Evolutionary conservation across 2,329 filamentous ascomycete genomes (phyloP).

Genomic region (Hymenoscyphus fructigenus): DNA sequence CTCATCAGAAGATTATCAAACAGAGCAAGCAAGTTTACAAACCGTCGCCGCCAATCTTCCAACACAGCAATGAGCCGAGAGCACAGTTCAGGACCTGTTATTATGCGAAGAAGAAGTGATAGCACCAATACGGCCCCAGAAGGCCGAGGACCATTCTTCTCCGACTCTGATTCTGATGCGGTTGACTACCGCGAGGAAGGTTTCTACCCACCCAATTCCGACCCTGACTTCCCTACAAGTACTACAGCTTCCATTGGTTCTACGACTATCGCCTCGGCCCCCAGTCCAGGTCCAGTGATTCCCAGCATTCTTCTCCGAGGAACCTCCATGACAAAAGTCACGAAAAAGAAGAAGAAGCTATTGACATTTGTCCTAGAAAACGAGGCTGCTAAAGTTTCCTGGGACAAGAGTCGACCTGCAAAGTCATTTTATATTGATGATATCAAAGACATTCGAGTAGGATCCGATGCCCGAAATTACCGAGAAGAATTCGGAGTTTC

Average conservation of each 20-base stretch:
- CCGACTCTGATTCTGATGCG: constrained; percentile 59
- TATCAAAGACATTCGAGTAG: constrained; percentile 84
- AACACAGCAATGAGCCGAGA: constrained; percentile 76
- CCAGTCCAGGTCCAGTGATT: constrained; percentile 66
- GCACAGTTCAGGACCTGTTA: constrained; percentile 83
- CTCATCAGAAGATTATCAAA: constrained; percentile 85
- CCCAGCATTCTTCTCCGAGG: constrained; percentile 77
- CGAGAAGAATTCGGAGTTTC: constrained; percentile 77
- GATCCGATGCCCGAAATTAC: constrained; percentile 83
- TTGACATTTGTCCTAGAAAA: constrained; percentile 74
- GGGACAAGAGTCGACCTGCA: constrained; percentile 74
- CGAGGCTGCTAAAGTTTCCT: constrained; percentile 81
- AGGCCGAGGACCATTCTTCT: constrained; percentile 41
- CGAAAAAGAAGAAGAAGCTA: constrained; percentile 76
- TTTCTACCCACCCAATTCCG: constrained; percentile 41
- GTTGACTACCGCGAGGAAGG: constrained; percentile 50
- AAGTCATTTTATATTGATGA: constrained; percentile 95
- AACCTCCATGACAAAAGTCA: constrained; percentile 76
- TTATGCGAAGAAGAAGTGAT: constrained; percentile 83
- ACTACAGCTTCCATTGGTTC: constrained; percentile 49
- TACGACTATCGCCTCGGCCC: constrained; percentile 39
- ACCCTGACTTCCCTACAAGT: constrained; percentile 50
- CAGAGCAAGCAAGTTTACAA: constrained; percentile 66
- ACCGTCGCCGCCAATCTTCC: constrained; percentile 73
- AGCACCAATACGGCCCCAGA: constrained; percentile 72